Conservation (phyloP, 2,329 filamentous ascomycete species). For the Blumeriella jaapii region DNA sequence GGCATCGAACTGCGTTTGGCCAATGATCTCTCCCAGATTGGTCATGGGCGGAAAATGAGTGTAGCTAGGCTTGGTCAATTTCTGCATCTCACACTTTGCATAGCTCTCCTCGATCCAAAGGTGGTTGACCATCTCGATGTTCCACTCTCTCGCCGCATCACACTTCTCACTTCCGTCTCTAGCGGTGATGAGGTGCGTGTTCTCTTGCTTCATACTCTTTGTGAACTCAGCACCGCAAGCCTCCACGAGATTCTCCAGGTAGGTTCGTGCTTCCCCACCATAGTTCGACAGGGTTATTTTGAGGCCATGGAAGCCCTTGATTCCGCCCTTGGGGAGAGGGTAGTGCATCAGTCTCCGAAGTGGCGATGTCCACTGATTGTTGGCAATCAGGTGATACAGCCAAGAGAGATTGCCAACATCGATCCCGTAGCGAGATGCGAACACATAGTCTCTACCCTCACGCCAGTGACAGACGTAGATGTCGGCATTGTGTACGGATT, state of each 20-base stretch:
- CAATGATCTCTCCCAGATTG: slow-evolving; percentile 86
- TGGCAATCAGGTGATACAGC: slow-evolving; percentile 85
- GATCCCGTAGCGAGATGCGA: slow-evolving; percentile 64
- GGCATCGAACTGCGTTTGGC: slow-evolving; percentile 71
- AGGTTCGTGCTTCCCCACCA: slow-evolving; percentile 83
- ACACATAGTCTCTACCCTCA: slow-evolving; percentile 65
- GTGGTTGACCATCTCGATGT: slow-evolving; percentile 81
- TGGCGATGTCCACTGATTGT: slow-evolving; percentile 81
- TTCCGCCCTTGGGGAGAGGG: slow-evolving; percentile 63
- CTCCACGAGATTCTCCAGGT: slow-evolving; percentile 81
- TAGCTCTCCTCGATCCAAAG: slow-evolving; percentile 98
- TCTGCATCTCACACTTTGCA: slow-evolving; percentile 69
- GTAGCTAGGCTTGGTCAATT: slow-evolving; percentile 63
- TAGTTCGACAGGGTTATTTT: slow-evolving; percentile 93
- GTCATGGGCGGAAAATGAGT: slow-evolving; percentile 79
- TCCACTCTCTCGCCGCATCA: slow-evolving; percentile 85
- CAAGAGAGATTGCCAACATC: slow-evolving; percentile 87
- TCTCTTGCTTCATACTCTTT: slow-evolving; percentile 88
- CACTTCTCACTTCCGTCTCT: slow-evolving; percentile 87
- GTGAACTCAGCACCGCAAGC: slow-evolving; percentile 83
- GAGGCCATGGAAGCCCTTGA: slow-evolving; percentile 66
- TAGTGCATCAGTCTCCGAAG: slow-evolving; percentile 79
- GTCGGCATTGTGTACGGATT: slow-evolving; percentile 57
- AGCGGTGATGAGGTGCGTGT: slow-evolving; percentile 90
- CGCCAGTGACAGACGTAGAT: slow-evolving; percentile 83